Percentiles rank a stretch among this genome's conserved stretches.
phyloP scores from a whole-genome alignment of 768 basidiomycete genomes.

The Phallus indusiatus region DNA sequence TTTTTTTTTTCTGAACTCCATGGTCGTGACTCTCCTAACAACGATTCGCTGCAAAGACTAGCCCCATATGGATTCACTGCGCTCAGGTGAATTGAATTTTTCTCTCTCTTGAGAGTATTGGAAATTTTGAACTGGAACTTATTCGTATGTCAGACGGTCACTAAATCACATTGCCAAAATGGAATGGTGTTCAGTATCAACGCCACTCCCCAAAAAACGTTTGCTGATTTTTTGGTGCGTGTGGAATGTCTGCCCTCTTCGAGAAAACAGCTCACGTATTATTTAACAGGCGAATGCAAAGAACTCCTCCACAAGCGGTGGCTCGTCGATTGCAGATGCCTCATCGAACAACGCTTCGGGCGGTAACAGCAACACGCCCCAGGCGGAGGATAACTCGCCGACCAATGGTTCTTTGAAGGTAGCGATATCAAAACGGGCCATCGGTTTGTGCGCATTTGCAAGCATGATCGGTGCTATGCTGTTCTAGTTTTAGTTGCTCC shows the following conservation, averaged over 20 bases:
- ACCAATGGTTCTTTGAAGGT: slow-evolving; percentile 43
- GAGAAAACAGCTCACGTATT: background rate
- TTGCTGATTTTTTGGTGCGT: slow-evolving; percentile 36
- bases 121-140: background rate
- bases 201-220: slow-evolving; percentile 36
- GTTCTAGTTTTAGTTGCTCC: too few species aligned
- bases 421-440: slow-evolving; percentile 11
- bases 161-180: slow-evolving; percentile 24
- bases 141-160: slow-evolving; percentile 23
- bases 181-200: slow-evolving; percentile 62
- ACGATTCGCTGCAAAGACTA: slow-evolving; percentile 1
- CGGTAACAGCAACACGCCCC: too few species aligned
- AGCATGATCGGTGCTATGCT: too few species aligned
- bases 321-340: too few species aligned
- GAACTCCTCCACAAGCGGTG: background rate
- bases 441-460: too few species aligned
- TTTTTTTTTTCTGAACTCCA: background rate
- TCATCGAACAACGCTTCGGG: too few species aligned
- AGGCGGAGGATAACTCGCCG: slow-evolving; percentile 22
- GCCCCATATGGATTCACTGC: slow-evolving; percentile 57
- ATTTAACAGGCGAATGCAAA: background rate
- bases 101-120: background rate
- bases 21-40: background rate
- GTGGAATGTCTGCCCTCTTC: background rate
- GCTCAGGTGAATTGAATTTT: slow-evolving; percentile 1